These are phyloP conservation scores for Mrakia gelida DNA, from an alignment of 768 basidiomycete species.

Conservation along the genomic window DNA sequence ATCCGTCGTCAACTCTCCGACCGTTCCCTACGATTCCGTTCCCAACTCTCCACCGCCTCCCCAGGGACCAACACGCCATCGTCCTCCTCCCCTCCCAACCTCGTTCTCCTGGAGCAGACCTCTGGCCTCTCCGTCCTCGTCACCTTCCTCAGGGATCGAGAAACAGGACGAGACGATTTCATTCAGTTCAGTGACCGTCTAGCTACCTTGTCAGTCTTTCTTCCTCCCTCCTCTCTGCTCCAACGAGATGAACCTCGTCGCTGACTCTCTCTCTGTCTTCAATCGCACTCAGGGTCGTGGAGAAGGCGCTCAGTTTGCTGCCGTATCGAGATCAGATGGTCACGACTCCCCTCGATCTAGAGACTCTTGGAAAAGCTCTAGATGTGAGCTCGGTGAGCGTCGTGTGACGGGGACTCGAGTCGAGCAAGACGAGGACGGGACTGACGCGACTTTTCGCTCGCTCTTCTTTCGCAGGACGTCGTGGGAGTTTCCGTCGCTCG, in stretches of 20 bases:
- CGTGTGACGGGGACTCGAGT: background rate
- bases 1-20: conserved; percentile 77
- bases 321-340: conserved; percentile 60
- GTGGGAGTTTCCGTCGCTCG: conserved; percentile 87
- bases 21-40: conserved; percentile 66
- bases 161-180: conserved; percentile 75
- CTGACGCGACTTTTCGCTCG: background rate
- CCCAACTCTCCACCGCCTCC: conserved; percentile 56
- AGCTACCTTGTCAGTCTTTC: conserved; percentile 17
- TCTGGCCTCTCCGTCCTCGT: conserved; percentile 87
- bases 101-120: conserved; percentile 69
- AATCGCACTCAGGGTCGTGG: conserved; percentile 53
- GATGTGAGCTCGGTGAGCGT: conserved; percentile 54
- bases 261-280: background rate
- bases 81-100: conserved; percentile 40
- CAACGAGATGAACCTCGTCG: background rate
- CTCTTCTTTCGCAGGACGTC: conserved; percentile 52
- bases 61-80: background rate
- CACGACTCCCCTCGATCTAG: conserved; percentile 62
- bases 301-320: conserved; percentile 76
- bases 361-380: conserved; percentile 57
- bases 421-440: background rate
- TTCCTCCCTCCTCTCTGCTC: background rate
- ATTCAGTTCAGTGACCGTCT: conserved; percentile 61
- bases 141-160: conserved; percentile 72